Conservation (phyloP, 768 basidiomycete species). For the Boletus subcaerulescens region DNA sequence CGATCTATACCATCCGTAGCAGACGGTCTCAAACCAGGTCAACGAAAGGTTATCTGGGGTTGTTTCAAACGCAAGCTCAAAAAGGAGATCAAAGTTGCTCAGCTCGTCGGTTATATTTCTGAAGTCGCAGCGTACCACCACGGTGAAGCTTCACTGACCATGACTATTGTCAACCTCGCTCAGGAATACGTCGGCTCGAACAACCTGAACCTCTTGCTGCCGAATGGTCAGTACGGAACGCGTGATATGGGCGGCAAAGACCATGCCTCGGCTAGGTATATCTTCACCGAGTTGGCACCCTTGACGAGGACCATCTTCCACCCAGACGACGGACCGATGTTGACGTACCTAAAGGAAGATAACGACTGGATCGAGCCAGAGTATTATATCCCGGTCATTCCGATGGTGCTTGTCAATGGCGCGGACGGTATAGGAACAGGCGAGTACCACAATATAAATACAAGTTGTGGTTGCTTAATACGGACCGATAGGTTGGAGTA, state of each 20-base stretch:
- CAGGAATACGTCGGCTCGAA: slow-evolving; percentile 95
- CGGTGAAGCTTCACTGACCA: slow-evolving; percentile 82
- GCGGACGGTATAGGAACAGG: slow-evolving; percentile 98
- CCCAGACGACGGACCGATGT: slow-evolving; percentile 80
- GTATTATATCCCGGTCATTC: slow-evolving; percentile 89
- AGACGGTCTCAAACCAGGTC: slow-evolving; percentile 96
- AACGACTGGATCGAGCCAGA: slow-evolving; percentile 86
- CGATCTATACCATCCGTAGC: slow-evolving; percentile 94
- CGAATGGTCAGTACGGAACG: slow-evolving; percentile 95
- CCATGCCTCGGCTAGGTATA: slow-evolving; percentile 94
- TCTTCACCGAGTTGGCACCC: slow-evolving; percentile 76
- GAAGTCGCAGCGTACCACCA: slow-evolving; percentile 97
- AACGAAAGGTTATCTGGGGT: slow-evolving; percentile 94
- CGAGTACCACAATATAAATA: slow-evolving; percentile 31
- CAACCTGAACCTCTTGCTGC: slow-evolving; percentile 84
- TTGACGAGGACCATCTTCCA: slow-evolving; percentile 80
- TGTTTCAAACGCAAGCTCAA: slow-evolving; percentile 95
- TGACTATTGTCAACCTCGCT: slow-evolving; percentile 91
- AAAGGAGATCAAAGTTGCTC: slow-evolving; percentile 92
- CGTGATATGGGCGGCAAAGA: slow-evolving; percentile 94
- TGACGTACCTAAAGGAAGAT: slow-evolving; percentile 84
- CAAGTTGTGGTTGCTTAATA: slow-evolving; percentile 1
- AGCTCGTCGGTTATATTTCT: slow-evolving; percentile 92
- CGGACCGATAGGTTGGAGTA: slow-evolving; percentile 79
- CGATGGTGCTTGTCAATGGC: slow-evolving; percentile 88